Conservation (phyloP, 306 rosid genomes). For the Psophocarpus tetragonolobus region DNA sequence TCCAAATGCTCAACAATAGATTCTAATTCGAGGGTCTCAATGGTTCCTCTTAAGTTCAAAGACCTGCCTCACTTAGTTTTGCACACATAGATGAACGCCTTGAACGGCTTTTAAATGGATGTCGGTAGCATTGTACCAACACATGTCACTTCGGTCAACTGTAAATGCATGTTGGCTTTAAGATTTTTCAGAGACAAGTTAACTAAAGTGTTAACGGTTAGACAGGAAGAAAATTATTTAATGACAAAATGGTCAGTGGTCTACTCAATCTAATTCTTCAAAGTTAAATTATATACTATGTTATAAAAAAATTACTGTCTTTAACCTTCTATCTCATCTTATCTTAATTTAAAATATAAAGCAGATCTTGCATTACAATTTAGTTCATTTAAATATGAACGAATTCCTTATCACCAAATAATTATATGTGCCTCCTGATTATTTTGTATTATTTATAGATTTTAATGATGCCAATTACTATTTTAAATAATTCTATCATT, state of each 20-base stretch:
- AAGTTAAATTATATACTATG: background rate
- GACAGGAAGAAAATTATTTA: background rate
- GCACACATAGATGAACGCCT: too few species aligned
- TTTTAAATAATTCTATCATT: background rate
- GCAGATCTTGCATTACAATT: background rate
- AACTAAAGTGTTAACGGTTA: background rate
- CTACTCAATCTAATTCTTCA: background rate
- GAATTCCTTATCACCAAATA: background rate
- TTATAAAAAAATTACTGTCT: background rate
- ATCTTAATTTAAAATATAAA: background rate
- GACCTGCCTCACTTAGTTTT: background rate
- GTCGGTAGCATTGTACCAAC: background rate
- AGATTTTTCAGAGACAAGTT: background rate
- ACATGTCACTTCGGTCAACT: background rate
- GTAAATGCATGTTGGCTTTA: background rate
- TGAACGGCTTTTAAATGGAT: too few species aligned
- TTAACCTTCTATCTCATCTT: background rate
- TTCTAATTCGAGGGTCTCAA: background rate
- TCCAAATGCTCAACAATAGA: background rate
- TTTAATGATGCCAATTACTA: background rate
- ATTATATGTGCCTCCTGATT: background rate
- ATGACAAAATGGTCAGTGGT: background rate
- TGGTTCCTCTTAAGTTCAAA: background rate
- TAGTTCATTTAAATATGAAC: background rate
- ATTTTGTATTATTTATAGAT: background rate